Evolutionary conservation across 2,329 filamentous ascomycete genomes (phyloP).

Genomic region (Geoglossum cookeanum): DNA sequence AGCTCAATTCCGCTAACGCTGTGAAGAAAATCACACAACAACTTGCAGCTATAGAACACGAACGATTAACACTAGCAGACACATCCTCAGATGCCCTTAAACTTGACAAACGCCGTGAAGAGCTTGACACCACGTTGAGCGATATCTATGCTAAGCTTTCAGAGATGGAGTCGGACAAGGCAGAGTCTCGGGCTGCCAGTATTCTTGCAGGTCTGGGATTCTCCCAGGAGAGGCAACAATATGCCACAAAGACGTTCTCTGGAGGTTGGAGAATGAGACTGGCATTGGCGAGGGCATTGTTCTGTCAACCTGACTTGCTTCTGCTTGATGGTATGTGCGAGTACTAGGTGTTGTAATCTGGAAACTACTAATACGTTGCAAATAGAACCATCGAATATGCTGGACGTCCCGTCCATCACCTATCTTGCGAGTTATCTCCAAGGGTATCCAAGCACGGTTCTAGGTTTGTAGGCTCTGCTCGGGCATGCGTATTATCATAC

Average conservation of each 20-base stretch:
- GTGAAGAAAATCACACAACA: conserved; percentile 52
- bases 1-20: neutral
- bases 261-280: conserved; percentile 99
- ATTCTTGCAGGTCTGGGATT: conserved; percentile 95
- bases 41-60: conserved; percentile 56
- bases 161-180: conserved; percentile 99
- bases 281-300: conserved; percentile 81
- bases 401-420: conserved; percentile 98
- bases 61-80: conserved; percentile 66
- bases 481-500: neutral
- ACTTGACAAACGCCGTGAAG: conserved; percentile 74
- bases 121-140: conserved; percentile 72
- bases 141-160: conserved; percentile 83
- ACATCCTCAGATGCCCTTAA: conserved; percentile 75
- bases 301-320: conserved; percentile 91
- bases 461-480: conserved; percentile 21
- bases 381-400: conserved; percentile 94
- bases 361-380: conserved; percentile 10
- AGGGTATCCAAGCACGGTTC: conserved; percentile 77
- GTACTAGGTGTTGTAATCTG: neutral
- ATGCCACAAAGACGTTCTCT: conserved; percentile 91
- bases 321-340: conserved; percentile 54
- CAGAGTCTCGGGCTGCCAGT: conserved; percentile 83
- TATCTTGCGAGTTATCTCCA: conserved; percentile 95
- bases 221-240: conserved; percentile 80